Evolutionary conservation across 257 asterid species (phyloP), one percentile per base, ranked within the genome.

Genomic region (Ligustrum vulgare): DNA sequence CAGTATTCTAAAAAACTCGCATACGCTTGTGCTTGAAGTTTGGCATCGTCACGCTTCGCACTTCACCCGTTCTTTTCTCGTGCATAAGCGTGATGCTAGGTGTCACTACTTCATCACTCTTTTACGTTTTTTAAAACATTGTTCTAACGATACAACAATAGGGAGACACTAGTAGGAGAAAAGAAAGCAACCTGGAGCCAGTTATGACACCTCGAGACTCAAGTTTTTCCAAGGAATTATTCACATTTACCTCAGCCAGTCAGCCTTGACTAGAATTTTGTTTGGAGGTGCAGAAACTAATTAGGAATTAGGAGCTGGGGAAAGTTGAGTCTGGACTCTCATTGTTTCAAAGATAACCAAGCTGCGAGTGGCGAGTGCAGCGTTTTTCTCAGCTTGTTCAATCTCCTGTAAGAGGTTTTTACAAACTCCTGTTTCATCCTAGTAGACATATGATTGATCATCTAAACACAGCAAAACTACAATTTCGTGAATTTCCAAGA

Each of bases 371-470:
- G n/a, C n/a, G n/a, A n/a, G n/a, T n/a, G n/a, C 96, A 63, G 96
- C 91, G 45, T 92, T 90, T 84, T 92, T 92, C 81, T 92, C 96
- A 4, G 97, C 96, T 83, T 92, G 97, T 77, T 96, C 84, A 67
- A 90, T 88, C 82, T 89, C 93, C 69, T 92, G 97, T 70, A 92
- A 80, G 28, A 92, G 91, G 84, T 92, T 92, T 75, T 92, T 90
- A 39, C 90, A 90, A n/a, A 90, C 97, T 45, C 97, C 97, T 0
- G 90, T 90, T 83, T 90, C 97, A 83, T 92, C 96, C 96, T 90
- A 72, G 37, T n/a, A n/a, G n/a, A 47, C 54, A 69, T 23, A 23
- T 5, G 31, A n/a, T 69, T 23, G 16, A 36, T 22, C 28, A 7
- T 39, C 10, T n/a, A n/a, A n/a, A n/a, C n/a, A n/a, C n/a, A n/a